Conservation (phyloP, 2,329 filamentous ascomycete genomes). For the Aspergillus hiratsukae region DNA sequence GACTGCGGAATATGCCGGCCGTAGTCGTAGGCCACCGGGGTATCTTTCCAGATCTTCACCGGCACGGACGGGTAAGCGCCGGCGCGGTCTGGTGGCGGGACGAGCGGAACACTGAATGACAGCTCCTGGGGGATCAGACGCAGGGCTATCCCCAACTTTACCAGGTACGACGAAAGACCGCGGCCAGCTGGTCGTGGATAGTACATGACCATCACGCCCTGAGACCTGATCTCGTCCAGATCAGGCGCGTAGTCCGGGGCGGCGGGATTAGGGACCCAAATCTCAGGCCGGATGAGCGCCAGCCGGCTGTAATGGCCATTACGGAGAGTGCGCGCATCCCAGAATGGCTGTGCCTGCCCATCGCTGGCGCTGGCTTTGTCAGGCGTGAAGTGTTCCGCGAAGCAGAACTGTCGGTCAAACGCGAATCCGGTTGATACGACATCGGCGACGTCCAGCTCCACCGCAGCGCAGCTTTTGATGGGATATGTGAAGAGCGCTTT, state of each 20-base stretch:
- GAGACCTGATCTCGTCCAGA: conserved; percentile 46
- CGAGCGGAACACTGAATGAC: conserved; percentile 51
- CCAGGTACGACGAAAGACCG: conserved; percentile 7
- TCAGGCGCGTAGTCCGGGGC: conserved; percentile 39
- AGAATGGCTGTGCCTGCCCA: conserved; percentile 34
- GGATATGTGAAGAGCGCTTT: conserved; percentile 78
- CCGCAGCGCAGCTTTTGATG: conserved; percentile 73
- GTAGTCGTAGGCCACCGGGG: conserved; percentile 40
- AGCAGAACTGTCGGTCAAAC: conserved; percentile 77
- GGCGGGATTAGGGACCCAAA: conserved; percentile 55
- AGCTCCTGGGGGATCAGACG: conserved; percentile 33
- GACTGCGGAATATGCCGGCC: conserved; percentile 42
- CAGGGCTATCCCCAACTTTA: conserved; percentile 26
- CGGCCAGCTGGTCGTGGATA: conserved; percentile 33
- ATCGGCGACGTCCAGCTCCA: conserved; percentile 64
- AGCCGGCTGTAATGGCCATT: conserved; percentile 54
- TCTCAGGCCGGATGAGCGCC: conserved; percentile 60
- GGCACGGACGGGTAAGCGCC: conserved; percentile 41
- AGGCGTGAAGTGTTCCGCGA: conserved; percentile 58
- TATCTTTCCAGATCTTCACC: conserved; percentile 55
- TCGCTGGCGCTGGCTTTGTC: conserved; percentile 13
- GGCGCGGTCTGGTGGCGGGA: conserved; percentile 42
- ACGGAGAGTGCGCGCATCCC: conserved; percentile 41
- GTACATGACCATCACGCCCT: conserved; percentile 51
- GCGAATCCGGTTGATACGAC: conserved; percentile 67